A percentile compares a stretch with the other conserved stretches of the same genome.
Conservation (phyloP, 208 protist species). For the Leishmania arabica region DNA sequence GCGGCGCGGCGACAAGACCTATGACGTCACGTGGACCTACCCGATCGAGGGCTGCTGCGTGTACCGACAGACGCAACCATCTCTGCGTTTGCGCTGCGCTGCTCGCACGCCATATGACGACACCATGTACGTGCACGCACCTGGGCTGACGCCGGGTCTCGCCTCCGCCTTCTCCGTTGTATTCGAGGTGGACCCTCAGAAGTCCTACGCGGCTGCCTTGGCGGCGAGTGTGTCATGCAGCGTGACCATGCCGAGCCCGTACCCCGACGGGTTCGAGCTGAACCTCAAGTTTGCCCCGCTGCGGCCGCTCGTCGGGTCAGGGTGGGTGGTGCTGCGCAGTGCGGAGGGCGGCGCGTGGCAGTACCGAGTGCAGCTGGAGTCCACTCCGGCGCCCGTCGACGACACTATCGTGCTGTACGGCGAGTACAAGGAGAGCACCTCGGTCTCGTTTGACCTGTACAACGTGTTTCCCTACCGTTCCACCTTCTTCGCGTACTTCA, state of each 20-base stretch:
- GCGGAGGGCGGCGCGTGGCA: conserved; percentile 73
- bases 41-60: conserved; percentile 80
- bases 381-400: conserved; percentile 72
- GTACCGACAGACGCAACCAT: conserved; percentile 51
- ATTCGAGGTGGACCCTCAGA: conserved; percentile 49
- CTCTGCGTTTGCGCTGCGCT: conserved; percentile 60
- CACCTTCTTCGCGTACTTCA: conserved; percentile 89
- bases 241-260: conserved; percentile 27
- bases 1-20: conserved; percentile 18
- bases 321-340: conserved; percentile 65
- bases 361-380: conserved; percentile 84
- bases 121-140: conserved; percentile 46
- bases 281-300: conserved; percentile 76
- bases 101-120: conserved; percentile 61
- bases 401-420: conserved; percentile 83
- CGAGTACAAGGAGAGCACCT: conserved; percentile 49
- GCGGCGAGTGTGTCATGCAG: conserved; percentile 40
- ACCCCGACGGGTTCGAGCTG: conserved; percentile 45
- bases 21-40: conserved; percentile 75
- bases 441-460: conserved; percentile 82
- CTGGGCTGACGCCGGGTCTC: conserved; percentile 44
- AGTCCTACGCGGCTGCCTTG: conserved; percentile 49
- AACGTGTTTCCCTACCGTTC: conserved; percentile 88
- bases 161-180: conserved; percentile 24
- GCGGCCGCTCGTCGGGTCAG: conserved; percentile 70